Conservation (phyloP, 441 rosid genomes). For the Hura crepitans region DNA sequence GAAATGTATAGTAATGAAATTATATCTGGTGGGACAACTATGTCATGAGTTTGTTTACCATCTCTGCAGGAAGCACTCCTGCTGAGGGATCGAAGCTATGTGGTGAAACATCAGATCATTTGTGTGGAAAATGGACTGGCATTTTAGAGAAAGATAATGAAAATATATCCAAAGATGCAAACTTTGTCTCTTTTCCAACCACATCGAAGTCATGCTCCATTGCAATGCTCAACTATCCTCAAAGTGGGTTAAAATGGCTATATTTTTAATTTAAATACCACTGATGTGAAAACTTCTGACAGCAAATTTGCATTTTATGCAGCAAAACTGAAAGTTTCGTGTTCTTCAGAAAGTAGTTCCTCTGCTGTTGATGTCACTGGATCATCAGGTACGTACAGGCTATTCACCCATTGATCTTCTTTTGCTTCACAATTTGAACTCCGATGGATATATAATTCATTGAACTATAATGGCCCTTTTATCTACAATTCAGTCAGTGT, state of each 20-base stretch:
- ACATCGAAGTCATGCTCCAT: not conserved
- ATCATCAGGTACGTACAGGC: constrained; percentile 20
- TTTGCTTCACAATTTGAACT: constrained; percentile 17
- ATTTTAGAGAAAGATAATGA: not conserved
- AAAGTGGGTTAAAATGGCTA: not conserved
- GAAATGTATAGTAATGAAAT: not conserved
- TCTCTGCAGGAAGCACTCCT: not conserved
- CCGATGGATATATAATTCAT: constrained; percentile 3
- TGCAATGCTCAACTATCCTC: not conserved
- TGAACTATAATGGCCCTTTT: constrained; percentile 12
- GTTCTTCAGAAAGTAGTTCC: constrained; percentile 16
- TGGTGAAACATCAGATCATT: not conserved
- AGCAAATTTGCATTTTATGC: constrained; percentile 8
- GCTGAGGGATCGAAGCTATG: constrained; percentile 6
- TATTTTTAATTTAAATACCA: not conserved
- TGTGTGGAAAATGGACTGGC: not conserved
- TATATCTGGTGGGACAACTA: not conserved
- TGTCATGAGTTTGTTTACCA: not conserved
- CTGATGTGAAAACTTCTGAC: not conserved
- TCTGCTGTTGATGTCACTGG: constrained; percentile 7
- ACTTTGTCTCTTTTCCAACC: not conserved
- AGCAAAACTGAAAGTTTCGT: constrained; percentile 12
- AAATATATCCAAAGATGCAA: not conserved
- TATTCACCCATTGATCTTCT: constrained; percentile 10
- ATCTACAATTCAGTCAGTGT: not conserved